Conservation (phyloP, 2,329 filamentous ascomycete genomes). For the Xylaria arbuscula region DNA sequence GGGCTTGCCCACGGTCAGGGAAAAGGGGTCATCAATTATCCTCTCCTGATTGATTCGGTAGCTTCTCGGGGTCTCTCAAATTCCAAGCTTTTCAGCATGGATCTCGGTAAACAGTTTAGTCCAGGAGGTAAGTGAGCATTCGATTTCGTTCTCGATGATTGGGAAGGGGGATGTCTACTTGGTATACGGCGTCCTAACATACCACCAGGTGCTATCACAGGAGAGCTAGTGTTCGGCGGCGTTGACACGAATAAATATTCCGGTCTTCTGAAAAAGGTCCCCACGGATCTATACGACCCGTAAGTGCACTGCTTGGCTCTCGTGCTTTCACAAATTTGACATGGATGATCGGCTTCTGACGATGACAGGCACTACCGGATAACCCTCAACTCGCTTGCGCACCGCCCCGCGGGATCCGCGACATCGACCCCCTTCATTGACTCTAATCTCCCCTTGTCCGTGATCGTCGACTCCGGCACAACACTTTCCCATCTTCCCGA, state of each 20-base stretch:
- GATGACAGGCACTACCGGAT: conserved; percentile 47
- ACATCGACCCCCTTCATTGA: conserved; percentile 33
- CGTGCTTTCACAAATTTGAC: conserved; percentile 43
- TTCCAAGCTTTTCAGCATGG: conserved; percentile 63
- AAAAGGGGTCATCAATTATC: conserved; percentile 60
- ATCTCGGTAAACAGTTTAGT: conserved; percentile 55
- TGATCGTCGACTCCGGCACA: conserved; percentile 65
- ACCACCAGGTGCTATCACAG: conserved; percentile 53
- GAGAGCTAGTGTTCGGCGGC: conserved; percentile 65
- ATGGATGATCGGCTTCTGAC: conserved; percentile 10
- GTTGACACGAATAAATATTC: conserved; percentile 64
- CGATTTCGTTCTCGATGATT: background rate
- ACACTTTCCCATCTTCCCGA: conserved; percentile 61
- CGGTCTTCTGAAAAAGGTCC: conserved; percentile 57
- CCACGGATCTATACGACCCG: conserved; percentile 54
- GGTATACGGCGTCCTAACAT: conserved; percentile 17
- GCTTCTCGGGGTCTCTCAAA: conserved; percentile 59
- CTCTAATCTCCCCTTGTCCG: conserved; percentile 51
- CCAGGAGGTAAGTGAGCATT: conserved; percentile 43
- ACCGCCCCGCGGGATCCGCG: conserved; percentile 36
- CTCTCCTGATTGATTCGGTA: conserved; percentile 64
- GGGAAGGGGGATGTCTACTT: background rate
- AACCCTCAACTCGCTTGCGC: conserved; percentile 42
- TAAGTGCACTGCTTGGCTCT: conserved; percentile 44
- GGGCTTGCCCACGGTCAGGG: conserved; percentile 59